Evolutionary conservation across 306 rosid genomes (phyloP).

Genomic region (Coriaria nepalensis): DNA sequence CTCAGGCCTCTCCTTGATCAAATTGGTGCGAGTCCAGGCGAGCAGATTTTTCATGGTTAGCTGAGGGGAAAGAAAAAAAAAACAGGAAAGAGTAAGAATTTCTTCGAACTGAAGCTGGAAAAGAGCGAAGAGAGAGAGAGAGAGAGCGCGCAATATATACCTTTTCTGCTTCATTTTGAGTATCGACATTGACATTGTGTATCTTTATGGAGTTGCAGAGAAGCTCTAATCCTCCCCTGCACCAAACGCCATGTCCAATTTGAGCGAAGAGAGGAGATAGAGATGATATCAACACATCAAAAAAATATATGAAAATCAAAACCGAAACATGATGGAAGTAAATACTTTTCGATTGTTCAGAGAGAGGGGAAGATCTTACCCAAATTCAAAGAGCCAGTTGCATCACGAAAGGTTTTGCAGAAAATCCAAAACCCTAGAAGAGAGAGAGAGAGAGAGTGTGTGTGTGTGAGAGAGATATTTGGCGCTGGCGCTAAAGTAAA

Average conservation of each 20-base stretch:
- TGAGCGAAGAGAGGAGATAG: too few relatives aligned
- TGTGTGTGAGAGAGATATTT: too few relatives aligned
- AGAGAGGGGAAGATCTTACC: too few relatives aligned
- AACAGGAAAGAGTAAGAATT: constrained; percentile 4
- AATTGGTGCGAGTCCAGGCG: constrained; percentile 59
- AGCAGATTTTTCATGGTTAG: constrained; percentile 77
- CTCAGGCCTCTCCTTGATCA: constrained; percentile 96
- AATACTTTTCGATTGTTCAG: too few relatives aligned
- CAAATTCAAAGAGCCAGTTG: too few relatives aligned
- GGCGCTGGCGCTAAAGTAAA: too few relatives aligned
- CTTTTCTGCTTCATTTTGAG: constrained; percentile 41
- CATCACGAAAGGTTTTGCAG: too few relatives aligned
- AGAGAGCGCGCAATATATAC: constrained; percentile 11
- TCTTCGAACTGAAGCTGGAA: background rate
- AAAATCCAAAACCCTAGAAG: too few relatives aligned
- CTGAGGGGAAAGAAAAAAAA: constrained; percentile 44
- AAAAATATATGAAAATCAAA: too few relatives aligned
- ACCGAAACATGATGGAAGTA: too few relatives aligned
- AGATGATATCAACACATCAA: too few relatives aligned
- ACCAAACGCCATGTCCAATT: background rate
- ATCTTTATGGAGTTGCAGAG: constrained; percentile 84
- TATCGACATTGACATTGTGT: constrained; percentile 52
- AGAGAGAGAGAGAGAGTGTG: too few relatives aligned
- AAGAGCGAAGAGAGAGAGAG: background rate
- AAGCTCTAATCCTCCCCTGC: constrained; percentile 90